Conservation (phyloP, 2,329 filamentous ascomycete species). For the Aspergillus luchuensis region DNA sequence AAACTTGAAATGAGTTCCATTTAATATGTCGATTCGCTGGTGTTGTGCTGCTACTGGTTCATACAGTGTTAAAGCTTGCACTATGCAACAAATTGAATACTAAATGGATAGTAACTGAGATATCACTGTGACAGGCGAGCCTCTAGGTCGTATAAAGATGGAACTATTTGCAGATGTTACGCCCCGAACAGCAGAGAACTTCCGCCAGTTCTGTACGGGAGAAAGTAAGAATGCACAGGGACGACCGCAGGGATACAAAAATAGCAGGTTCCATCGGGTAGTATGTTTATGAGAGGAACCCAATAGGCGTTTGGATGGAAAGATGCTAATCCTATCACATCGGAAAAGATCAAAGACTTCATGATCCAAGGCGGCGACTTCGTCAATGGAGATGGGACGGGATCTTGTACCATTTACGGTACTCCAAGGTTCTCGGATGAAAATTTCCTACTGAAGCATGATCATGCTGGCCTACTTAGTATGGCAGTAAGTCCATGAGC, state of each 20-base stretch:
- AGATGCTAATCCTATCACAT: background rate
- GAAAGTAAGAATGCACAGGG: constrained; percentile 79
- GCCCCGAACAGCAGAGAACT: constrained; percentile 91
- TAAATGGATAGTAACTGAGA: background rate
- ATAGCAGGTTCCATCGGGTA: constrained; percentile 89
- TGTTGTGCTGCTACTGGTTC: background rate
- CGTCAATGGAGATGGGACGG: constrained; percentile 87
- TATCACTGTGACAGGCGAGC: constrained; percentile 65
- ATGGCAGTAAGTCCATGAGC: constrained; percentile 75
- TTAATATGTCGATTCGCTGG: background rate
- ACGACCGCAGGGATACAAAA: constrained; percentile 88
- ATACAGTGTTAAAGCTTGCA: background rate
- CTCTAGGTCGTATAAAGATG: constrained; percentile 83
- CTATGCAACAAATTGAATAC: no score
- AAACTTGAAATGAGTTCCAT: background rate
- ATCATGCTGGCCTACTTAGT: constrained; percentile 75
- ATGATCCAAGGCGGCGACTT: constrained; percentile 99
- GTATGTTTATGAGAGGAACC: constrained; percentile 54
- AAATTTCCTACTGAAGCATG: constrained; percentile 80
- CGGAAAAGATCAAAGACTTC: constrained; percentile 79
- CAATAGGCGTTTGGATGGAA: background rate
- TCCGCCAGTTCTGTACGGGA: constrained; percentile 94
- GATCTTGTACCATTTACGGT: constrained; percentile 85
- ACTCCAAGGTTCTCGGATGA: constrained; percentile 84
- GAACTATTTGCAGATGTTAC: constrained; percentile 85